These are phyloP conservation scores for Aquanectria penicillioides DNA, from an alignment of 2,329 filamentous ascomycete genomes.

Conservation along the genomic window DNA sequence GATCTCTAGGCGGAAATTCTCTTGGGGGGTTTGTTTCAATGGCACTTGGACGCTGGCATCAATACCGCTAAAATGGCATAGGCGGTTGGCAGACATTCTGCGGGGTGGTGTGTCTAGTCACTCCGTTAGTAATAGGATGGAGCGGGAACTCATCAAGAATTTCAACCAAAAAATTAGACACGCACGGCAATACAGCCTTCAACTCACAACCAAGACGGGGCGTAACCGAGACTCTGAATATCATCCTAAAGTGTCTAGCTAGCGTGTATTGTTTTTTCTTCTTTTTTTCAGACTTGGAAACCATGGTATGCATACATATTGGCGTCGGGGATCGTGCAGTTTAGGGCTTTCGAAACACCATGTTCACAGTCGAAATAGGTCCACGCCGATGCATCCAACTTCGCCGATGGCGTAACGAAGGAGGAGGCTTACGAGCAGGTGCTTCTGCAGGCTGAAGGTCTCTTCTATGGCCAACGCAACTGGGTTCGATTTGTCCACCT, in stretches of 20 bases:
- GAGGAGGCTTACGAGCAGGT: slow-evolving; percentile 79
- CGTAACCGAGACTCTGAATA: no score
- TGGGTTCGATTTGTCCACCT: slow-evolving; percentile 67
- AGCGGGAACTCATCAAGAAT: not conserved
- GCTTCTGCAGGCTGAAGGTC: slow-evolving; percentile 72
- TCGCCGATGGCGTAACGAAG: slow-evolving; percentile 73
- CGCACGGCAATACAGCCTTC: not conserved
- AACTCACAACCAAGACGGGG: no score
- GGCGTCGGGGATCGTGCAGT: no score
- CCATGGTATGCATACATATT: slow-evolving; percentile 2
- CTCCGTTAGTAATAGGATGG: slow-evolving; percentile 1
- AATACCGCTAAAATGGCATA: slow-evolving; percentile 41
- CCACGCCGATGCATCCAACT: slow-evolving; percentile 83
- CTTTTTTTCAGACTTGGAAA: not conserved
- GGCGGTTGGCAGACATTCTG: slow-evolving; percentile 25
- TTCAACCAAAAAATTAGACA: not conserved
- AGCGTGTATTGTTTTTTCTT: no score
- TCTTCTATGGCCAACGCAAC: slow-evolving; percentile 79
- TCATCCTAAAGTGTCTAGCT: no score
- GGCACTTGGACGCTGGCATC: slow-evolving; percentile 25
- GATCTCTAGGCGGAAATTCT: no score
- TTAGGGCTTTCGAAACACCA: not conserved
- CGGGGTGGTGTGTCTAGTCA: slow-evolving; percentile 24
- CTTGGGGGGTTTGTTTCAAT: no score
- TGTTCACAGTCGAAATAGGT: slow-evolving; percentile 58